A percentile compares a stretch with the other conserved stretches of the same genome.
These are phyloP conservation scores for Persicaria tinctoria DNA, from an alignment of 148 eudicot genomes.

Conservation along the genomic window DNA sequence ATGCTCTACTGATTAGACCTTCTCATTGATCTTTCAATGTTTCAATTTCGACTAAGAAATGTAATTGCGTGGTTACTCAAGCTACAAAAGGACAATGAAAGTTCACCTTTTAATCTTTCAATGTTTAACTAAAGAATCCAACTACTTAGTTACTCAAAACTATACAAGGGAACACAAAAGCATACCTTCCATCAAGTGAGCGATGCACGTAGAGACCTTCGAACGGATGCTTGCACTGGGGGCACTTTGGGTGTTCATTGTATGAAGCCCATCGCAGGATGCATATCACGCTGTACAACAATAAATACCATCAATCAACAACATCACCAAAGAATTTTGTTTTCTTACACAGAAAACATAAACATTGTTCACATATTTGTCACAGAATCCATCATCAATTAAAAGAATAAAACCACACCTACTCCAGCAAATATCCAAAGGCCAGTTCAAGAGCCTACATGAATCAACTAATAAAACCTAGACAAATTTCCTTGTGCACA, in stretches of 20 bases:
- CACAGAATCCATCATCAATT: too few relatives aligned
- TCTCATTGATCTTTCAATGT: not conserved
- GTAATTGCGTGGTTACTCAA: not conserved
- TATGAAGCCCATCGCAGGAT: slow-evolving; percentile 87
- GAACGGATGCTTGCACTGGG: slow-evolving; percentile 88
- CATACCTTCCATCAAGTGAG: slow-evolving; percentile 82
- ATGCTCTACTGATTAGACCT: not conserved
- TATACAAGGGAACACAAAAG: not conserved
- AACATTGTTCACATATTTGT: not conserved
- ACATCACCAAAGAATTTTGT: not conserved
- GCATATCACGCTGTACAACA: slow-evolving; percentile 61
- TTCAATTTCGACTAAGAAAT: not conserved
- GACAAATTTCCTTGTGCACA: too few relatives aligned
- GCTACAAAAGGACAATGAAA: not conserved
- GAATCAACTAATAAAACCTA: too few relatives aligned
- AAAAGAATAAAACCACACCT: too few relatives aligned
- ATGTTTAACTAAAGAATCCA: too few relatives aligned
- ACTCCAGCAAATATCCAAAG: too few relatives aligned
- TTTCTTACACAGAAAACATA: not conserved
- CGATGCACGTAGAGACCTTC: slow-evolving; percentile 68
- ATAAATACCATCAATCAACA: not conserved
- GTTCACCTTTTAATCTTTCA: too few relatives aligned
- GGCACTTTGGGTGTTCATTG: slow-evolving; percentile 75
- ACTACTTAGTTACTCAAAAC: too few relatives aligned
- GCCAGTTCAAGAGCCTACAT: too few relatives aligned